A percentile compares a stretch with the other conserved stretches of the same genome.
phyloP scores from a whole-genome alignment of 805 yeast species.

The Candida piceae region DNA sequence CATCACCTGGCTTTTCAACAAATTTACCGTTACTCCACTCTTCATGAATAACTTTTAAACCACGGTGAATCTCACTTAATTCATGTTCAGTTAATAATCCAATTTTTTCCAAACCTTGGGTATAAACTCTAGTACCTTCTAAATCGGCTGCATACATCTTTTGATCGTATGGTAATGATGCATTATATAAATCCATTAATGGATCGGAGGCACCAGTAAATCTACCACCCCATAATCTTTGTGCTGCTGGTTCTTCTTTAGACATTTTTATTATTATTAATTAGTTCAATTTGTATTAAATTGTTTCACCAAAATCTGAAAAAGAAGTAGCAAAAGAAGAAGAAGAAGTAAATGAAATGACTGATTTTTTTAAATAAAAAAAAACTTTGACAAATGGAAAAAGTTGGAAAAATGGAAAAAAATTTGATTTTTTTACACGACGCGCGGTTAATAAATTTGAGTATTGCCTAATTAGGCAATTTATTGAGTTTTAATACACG shows the following conservation, averaged over 20 bases:
- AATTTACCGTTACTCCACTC: constrained; percentile 79
- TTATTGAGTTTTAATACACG: too few species aligned
- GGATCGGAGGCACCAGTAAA: constrained; percentile 98
- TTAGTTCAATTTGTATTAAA: neutral
- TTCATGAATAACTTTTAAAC: constrained; percentile 60
- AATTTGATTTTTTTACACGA: neutral
- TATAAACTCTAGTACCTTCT: constrained; percentile 90
- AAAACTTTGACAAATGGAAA: too few species aligned
- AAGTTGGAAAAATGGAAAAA: too few species aligned
- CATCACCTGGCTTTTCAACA: constrained; percentile 83
- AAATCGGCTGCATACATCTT: constrained; percentile 92
- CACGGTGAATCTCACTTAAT: constrained; percentile 74
- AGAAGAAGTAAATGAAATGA: neutral
- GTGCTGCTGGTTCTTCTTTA: constrained; percentile 49
- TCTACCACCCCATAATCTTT: constrained; percentile 96
- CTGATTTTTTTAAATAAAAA: too few species aligned
- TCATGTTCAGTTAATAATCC: constrained; percentile 73
- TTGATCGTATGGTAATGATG: constrained; percentile 93
- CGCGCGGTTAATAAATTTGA: constrained; percentile 1
- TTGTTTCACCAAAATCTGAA: too few species aligned
- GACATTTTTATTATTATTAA: constrained; percentile 22
- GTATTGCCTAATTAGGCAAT: neutral
- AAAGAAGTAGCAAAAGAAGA: neutral
- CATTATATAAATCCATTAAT: constrained; percentile 93
- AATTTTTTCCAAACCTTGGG: constrained; percentile 76